These are phyloP conservation scores for Takashimella koratensis DNA, from an alignment of 1,284 basidiomycete genomes.

Conservation along the genomic window DNA sequence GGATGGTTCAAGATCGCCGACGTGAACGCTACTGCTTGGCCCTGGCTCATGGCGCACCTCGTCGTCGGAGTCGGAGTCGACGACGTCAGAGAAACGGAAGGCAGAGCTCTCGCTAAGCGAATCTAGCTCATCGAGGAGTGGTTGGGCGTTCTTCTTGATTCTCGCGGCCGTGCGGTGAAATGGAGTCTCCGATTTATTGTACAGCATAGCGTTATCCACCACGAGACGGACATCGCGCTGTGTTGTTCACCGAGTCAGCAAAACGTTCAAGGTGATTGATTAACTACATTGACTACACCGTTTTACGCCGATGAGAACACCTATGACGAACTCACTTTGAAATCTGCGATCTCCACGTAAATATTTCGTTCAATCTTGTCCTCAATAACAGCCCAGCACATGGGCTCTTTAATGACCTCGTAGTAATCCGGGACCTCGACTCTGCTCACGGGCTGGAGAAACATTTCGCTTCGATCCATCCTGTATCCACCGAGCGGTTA, in stretches of 20 bases:
- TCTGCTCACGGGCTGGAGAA: constrained; percentile 75
- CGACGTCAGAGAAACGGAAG: background rate
- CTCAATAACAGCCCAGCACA: constrained; percentile 83
- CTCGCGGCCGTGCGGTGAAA: constrained; percentile 70
- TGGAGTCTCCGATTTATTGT: constrained; percentile 72
- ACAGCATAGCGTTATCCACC: constrained; percentile 77
- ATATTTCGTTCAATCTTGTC: constrained; percentile 69
- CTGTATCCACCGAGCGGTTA: constrained; percentile 53
- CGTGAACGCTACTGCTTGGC: constrained; percentile 5
- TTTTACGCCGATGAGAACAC: constrained; percentile 1
- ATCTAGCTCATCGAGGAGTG: constrained; percentile 62
- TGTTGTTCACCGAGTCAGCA: background rate
- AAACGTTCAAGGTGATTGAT: background rate
- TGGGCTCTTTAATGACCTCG: constrained; percentile 78
- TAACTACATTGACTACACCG: too few relatives aligned
- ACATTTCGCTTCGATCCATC: constrained; percentile 68
- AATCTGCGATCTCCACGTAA: constrained; percentile 70
- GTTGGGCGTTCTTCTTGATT: constrained; percentile 60
- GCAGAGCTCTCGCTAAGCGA: constrained; percentile 17
- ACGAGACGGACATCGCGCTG: constrained; percentile 81
- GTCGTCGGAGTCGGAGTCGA: background rate
- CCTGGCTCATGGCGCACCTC: background rate
- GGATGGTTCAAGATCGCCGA: constrained; percentile 70
- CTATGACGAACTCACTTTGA: constrained; percentile 59
- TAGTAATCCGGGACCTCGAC: constrained; percentile 87